A percentile compares a stretch with the other conserved stretches of the same genome.
phyloP scores from a whole-genome alignment of 441 rosid species.

The Croton laevigatus region DNA sequence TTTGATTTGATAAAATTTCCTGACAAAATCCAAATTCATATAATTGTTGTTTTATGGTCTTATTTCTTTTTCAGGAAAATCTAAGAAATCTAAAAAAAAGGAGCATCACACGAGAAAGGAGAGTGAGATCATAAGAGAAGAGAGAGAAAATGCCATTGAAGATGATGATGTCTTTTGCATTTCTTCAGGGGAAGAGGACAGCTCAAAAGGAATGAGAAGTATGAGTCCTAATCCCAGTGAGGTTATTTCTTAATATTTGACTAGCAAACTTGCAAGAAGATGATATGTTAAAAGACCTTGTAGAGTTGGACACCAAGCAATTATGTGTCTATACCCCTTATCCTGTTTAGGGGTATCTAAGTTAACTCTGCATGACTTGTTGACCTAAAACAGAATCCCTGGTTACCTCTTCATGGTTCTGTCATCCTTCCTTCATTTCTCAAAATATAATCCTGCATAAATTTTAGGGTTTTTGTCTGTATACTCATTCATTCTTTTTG shows the following conservation, averaged over 20 bases:
- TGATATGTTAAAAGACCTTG: not conserved
- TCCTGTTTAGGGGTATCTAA: not conserved
- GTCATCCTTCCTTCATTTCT: not conserved
- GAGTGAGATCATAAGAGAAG: slow-evolving; percentile 27
- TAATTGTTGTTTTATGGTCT: not conserved
- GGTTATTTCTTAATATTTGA: not conserved
- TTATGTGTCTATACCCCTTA: not conserved
- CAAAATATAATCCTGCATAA: too few species aligned
- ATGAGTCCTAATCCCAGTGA: slow-evolving; percentile 22
- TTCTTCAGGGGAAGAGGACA: slow-evolving; percentile 84
- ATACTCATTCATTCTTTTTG: not conserved
- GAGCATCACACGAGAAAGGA: slow-evolving; percentile 28
- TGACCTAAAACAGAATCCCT: not conserved
- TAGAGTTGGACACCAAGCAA: not conserved
- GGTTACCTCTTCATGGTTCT: not conserved
- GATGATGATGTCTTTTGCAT: slow-evolving; percentile 61
- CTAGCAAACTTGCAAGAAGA: not conserved
- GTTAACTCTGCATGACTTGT: not conserved
- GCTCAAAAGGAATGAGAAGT: slow-evolving; percentile 90
- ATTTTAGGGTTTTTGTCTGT: too few species aligned
- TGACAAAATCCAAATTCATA: not conserved
- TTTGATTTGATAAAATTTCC: not conserved
- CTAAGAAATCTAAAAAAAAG: slow-evolving; percentile 54
- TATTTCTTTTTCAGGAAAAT: slow-evolving; percentile 39
- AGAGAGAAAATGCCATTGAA: slow-evolving; percentile 32